Percentiles rank a stretch among this genome's conserved stretches.
Evolutionary conservation across 257 asterid genomes (phyloP).

Genomic region (Gardenia jasminoides): DNA sequence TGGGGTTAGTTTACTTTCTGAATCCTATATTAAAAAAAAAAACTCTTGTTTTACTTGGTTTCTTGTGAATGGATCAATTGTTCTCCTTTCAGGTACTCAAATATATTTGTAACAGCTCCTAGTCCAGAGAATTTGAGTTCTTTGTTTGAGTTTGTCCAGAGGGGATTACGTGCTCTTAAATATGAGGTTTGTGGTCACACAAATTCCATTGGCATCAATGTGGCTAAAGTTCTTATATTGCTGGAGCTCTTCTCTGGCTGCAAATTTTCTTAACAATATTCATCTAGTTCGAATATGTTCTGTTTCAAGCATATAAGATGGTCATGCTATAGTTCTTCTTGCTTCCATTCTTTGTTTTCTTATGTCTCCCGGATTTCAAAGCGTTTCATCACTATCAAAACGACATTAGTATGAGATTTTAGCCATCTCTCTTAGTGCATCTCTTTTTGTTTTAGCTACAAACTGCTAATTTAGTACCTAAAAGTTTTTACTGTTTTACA

Average conservation of each 20-base stretch:
- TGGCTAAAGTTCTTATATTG: not conserved
- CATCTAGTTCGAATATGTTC: not conserved
- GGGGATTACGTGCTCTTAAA: conserved; percentile 70
- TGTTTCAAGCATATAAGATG: not conserved
- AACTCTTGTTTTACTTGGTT: too few species aligned
- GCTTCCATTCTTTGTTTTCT: not conserved
- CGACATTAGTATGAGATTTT: not conserved
- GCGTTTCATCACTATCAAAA: not conserved
- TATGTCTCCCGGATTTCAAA: not conserved
- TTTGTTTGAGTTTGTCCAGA: conserved; percentile 68
- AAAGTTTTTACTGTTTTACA: not conserved
- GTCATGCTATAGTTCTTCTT: not conserved
- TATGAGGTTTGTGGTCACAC: conserved; percentile 44
- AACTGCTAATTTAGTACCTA: not conserved
- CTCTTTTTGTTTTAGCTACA: not conserved
- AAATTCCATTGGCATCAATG: not conserved
- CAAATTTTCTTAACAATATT: not conserved
- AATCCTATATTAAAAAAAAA: too few species aligned
- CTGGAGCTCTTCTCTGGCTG: not conserved
- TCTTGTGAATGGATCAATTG: too few species aligned
- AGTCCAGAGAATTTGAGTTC: conserved; percentile 79
- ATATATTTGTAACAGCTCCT: conserved; percentile 79
- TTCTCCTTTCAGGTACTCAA: conserved; percentile 50
- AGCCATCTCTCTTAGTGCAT: not conserved
- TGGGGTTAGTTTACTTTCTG: conserved; percentile 43